phyloP scores from a whole-genome alignment of 2,329 filamentous ascomycete genomes.

The Penicillium brasilianum region DNA sequence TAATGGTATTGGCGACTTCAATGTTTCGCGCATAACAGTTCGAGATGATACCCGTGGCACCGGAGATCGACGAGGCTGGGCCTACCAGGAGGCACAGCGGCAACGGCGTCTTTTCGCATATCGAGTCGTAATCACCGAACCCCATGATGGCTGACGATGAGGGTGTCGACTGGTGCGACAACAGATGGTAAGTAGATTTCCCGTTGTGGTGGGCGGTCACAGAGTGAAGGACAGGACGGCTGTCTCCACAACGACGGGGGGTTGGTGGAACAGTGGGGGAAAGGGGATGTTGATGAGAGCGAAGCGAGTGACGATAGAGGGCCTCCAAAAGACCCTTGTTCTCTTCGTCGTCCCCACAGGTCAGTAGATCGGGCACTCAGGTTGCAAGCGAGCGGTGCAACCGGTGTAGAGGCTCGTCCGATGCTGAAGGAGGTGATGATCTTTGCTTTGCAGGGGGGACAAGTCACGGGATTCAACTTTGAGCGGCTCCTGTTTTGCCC shows the following conservation, averaged over 20 bases:
- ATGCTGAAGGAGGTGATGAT: slow-evolving; percentile 9
- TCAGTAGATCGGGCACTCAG: not conserved
- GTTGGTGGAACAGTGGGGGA: slow-evolving; percentile 31
- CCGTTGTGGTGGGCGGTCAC: slow-evolving; percentile 33
- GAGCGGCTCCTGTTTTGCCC: slow-evolving; percentile 26
- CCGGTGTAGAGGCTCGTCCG: not conserved
- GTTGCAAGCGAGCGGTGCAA: slow-evolving; percentile 3
- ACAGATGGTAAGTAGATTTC: slow-evolving; percentile 21
- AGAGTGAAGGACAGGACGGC: slow-evolving; percentile 26
- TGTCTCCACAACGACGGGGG: slow-evolving; percentile 42
- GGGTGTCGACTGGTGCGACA: slow-evolving; percentile 20
- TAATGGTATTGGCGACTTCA: slow-evolving; percentile 96
- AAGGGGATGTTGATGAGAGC: not conserved
- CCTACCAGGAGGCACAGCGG: slow-evolving; percentile 89
- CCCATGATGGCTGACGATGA: slow-evolving; percentile 64
- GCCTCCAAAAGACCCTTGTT: slow-evolving; percentile 11
- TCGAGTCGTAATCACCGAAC: slow-evolving; percentile 86
- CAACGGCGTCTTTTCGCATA: slow-evolving; percentile 84
- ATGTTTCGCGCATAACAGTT: slow-evolving; percentile 94
- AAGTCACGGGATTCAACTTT: slow-evolving; percentile 38
- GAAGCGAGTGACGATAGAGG: slow-evolving; percentile 21
- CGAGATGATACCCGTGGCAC: slow-evolving; percentile 80
- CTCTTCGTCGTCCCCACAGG: slow-evolving; percentile 3
- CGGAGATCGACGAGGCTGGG: slow-evolving; percentile 63
- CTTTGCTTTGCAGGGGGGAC: slow-evolving; percentile 23